Percentiles rank a stretch among this genome's conserved stretches.
These are phyloP conservation scores for Leucaena leucocephala DNA, from an alignment of 306 rosid species.

Conservation along the genomic window DNA sequence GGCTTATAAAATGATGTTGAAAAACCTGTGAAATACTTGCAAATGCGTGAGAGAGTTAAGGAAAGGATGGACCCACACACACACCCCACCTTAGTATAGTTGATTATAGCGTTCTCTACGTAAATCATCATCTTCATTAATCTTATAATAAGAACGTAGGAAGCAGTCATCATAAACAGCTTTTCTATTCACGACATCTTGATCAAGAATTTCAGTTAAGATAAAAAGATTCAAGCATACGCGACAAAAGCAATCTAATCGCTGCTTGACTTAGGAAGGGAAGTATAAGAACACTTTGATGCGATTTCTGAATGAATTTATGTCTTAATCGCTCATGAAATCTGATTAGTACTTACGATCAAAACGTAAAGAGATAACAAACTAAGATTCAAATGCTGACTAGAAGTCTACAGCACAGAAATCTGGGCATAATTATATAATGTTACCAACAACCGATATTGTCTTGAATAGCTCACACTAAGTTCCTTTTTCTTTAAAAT, in stretches of 20 bases:
- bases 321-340: constrained; percentile 16
- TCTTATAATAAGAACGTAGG: background rate
- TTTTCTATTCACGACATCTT: background rate
- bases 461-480: background rate
- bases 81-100: background rate
- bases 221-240: constrained; percentile 6
- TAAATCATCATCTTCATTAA: constrained; percentile 1
- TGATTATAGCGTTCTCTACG: background rate
- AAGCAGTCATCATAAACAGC: background rate
- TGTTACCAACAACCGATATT: background rate
- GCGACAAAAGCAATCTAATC: background rate
- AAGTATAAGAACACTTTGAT: constrained; percentile 8
- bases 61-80: background rate
- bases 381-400: constrained; percentile 16
- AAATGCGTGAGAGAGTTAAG: background rate
- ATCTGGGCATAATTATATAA: background rate
- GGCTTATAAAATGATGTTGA: background rate
- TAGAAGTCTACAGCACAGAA: constrained; percentile 20
- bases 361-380: constrained; percentile 2
- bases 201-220: background rate
- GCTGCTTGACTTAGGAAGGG: constrained; percentile 4
- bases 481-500: background rate
- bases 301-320: constrained; percentile 7
- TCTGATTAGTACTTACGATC: constrained; percentile 9
- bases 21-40: constrained; percentile 1